Conservation (phyloP, 1,284 basidiomycete genomes). For the Microbotryum saponariae region DNA sequence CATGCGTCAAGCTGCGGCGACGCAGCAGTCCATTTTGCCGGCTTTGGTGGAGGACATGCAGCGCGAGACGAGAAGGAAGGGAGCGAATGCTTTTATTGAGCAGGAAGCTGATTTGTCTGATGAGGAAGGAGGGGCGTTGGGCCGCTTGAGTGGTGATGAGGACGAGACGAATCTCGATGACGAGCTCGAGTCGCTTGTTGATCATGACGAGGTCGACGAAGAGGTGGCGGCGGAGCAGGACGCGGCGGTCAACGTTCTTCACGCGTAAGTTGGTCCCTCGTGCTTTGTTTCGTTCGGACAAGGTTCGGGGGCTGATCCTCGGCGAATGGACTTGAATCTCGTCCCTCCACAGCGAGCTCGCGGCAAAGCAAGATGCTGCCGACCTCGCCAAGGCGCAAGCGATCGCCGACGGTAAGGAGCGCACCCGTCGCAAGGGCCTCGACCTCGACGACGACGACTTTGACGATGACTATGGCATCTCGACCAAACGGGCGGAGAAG, state of each 20-base stretch:
- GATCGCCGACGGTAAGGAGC: constrained; percentile 26
- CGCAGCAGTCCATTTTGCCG: background rate
- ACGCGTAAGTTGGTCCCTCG: constrained; percentile 10
- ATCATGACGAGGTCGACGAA: constrained; percentile 19
- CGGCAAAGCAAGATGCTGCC: constrained; percentile 15
- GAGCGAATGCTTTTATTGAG: constrained; percentile 18
- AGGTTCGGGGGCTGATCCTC: too few relatives aligned
- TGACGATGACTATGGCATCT: constrained; percentile 22
- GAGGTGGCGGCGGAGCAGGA: constrained; percentile 24
- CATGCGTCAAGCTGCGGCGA: constrained; percentile 1
- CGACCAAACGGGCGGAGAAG: constrained; percentile 9
- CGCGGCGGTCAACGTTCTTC: constrained; percentile 3
- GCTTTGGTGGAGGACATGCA: background rate
- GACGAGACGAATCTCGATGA: constrained; percentile 25
- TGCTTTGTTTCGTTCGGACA: too few relatives aligned
- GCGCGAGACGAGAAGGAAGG: background rate
- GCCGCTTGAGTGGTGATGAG: constrained; percentile 23
- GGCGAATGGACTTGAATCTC: background rate
- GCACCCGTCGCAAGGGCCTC: constrained; percentile 11
- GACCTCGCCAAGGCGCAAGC: constrained; percentile 13
- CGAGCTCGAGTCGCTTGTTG: constrained; percentile 27
- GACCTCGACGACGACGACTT: constrained; percentile 29
- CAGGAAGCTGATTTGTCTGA: constrained; percentile 22
- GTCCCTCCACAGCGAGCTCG: constrained; percentile 7
- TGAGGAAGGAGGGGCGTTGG: constrained; percentile 21